These are phyloP conservation scores for Amaranthus cruentus DNA, from an alignment of 148 eudicot species.

Conservation along the genomic window DNA sequence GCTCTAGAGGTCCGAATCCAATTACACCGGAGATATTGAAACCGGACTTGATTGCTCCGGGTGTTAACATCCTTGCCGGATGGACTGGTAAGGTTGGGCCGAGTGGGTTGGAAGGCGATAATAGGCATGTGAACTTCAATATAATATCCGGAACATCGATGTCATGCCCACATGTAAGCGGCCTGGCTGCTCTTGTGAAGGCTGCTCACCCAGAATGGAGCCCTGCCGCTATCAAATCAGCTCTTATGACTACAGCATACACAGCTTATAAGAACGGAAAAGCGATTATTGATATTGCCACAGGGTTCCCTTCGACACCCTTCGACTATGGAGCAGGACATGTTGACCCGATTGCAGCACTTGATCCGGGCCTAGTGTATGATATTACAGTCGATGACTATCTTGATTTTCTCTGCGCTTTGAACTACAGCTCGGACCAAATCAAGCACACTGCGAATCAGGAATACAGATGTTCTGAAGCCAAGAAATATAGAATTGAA, in stretches of 20 bases:
- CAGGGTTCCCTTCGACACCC: slow-evolving; percentile 55
- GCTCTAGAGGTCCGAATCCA: slow-evolving; percentile 79
- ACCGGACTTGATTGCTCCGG: slow-evolving; percentile 83
- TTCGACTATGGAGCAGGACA: slow-evolving; percentile 83
- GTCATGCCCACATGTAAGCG: slow-evolving; percentile 89
- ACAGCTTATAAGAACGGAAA: slow-evolving; percentile 49
- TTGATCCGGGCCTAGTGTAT: slow-evolving; percentile 82
- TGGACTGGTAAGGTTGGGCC: slow-evolving; percentile 78
- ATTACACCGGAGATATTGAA: slow-evolving; percentile 70
- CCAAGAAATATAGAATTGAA: slow-evolving; percentile 41
- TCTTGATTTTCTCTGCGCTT: slow-evolving; percentile 69
- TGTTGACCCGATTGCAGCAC: slow-evolving; percentile 60
- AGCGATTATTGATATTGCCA: slow-evolving; percentile 52
- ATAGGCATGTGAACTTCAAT: slow-evolving; percentile 63
- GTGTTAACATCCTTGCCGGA: slow-evolving; percentile 82
- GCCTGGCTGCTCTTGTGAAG: slow-evolving; percentile 73
- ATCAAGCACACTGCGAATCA: slow-evolving; percentile 38
- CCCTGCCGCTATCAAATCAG: slow-evolving; percentile 76
- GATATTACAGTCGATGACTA: slow-evolving; percentile 54
- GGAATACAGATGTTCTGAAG: slow-evolving; percentile 35
- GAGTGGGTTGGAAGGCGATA: slow-evolving; percentile 45
- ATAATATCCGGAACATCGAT: slow-evolving; percentile 91
- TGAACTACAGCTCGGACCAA: slow-evolving; percentile 46
- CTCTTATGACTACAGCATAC: slow-evolving; percentile 83
- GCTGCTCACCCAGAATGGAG: slow-evolving; percentile 76